phyloP scores from a whole-genome alignment of 257 asterid genomes.

The Solanum bulbocastanum region DNA sequence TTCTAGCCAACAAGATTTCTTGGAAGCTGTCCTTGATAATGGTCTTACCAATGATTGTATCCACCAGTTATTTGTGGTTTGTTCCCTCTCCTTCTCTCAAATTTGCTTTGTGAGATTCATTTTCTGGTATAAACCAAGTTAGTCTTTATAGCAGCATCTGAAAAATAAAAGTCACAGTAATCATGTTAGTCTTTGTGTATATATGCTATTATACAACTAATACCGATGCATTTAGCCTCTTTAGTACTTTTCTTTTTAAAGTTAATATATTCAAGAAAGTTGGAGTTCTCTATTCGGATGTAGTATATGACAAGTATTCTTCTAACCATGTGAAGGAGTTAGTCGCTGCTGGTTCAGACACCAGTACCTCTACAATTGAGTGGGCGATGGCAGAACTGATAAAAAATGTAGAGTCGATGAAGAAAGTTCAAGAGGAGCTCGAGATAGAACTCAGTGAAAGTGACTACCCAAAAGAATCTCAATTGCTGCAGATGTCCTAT shows the following conservation, averaged over 20 bases:
- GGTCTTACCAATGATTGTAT: constrained; percentile 24
- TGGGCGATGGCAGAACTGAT: constrained; percentile 30
- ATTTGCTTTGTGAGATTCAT: neutral
- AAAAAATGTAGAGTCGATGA: constrained; percentile 8
- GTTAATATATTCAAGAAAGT: neutral
- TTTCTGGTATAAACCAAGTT: neutral
- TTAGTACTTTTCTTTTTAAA: neutral
- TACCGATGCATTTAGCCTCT: neutral
- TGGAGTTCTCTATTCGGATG: neutral
- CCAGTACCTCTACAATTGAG: constrained; percentile 25
- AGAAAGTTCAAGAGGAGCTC: constrained; percentile 11
- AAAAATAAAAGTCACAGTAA: neutral
- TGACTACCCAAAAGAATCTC: neutral
- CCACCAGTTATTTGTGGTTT: constrained; percentile 26
- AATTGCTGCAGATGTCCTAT: constrained; percentile 10
- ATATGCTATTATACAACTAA: neutral
- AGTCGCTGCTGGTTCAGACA: constrained; percentile 31
- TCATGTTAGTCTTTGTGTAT: neutral
- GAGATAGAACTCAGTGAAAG: constrained; percentile 4
- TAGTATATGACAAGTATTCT: neutral
- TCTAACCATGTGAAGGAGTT: constrained; percentile 10
- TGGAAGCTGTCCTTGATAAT: constrained; percentile 14
- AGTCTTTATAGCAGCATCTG: neutral
- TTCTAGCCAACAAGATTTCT: constrained; percentile 7
- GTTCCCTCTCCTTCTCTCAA: neutral